Evolutionary conservation across 2,329 filamentous ascomycete species (phyloP), one percentile per base, ranked within the genome.

Genomic region (Colletotrichum ledebouriae): DNA sequence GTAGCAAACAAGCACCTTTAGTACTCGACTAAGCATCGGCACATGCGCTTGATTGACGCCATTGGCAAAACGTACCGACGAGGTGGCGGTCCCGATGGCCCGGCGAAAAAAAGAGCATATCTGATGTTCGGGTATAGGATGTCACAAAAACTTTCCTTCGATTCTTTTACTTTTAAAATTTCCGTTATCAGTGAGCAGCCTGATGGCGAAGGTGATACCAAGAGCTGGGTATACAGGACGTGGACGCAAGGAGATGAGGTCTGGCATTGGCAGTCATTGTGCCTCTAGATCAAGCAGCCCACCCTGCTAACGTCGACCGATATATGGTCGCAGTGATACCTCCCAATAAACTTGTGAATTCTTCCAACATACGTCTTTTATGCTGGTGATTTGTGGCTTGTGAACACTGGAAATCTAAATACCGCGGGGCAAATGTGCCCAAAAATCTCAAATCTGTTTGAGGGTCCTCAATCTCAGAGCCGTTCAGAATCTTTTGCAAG

Each of bases 1-100:
- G 69, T 17, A 69, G 65, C 41, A 70, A 69, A 41, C 60, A 69
- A 12, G 58, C 66, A 42, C 69, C 69, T 9, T 22, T 70, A 55
- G 61, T 70, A 29, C 65, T 70, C 20, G 69, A 70, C 41, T 70
- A 66, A 37, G 25, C 20, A 29, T 29, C 29, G 7, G 34, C 34
- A 44, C 10, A 17, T 25, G 37, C 13, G 29, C 29, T 9, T 29
- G 29, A 9, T 29, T 29, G 29, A 9, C 7, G 7, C 7, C 29
- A 9, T 7, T 9, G 29, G 6, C 4, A 29, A 29, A 29, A 6
- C 29, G 29, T 17, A 20, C 25, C 17, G 49, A 11, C 17, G n/a
- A 3, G 9, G 37, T 29, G 49, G 49, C 33, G 49, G 20, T 34
- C 29, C 37, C 13, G 15, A 33, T 15, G 33, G 39, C 29, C 29